Evolutionary conservation across 257 asterid genomes (phyloP), one percentile per base, ranked within the genome.

Genomic region (Plantago ovata): DNA sequence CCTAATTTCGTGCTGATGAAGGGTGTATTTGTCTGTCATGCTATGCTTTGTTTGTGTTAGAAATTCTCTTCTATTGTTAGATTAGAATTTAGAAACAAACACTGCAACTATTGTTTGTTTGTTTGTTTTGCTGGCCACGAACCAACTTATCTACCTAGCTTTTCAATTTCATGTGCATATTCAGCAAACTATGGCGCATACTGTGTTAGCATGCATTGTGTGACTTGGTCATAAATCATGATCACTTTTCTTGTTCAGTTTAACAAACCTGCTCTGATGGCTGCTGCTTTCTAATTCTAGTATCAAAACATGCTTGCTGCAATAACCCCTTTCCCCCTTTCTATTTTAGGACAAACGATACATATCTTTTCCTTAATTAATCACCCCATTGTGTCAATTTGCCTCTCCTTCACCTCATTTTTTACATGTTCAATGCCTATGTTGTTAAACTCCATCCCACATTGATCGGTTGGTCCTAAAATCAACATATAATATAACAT

Each of bases 151-250:
- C 13, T 16, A 14, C n/a, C n/a, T n/a, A 21, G 46, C 18, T 19
- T 52, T 57, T 38, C 42, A 13, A 53, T 6, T 56, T 56, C 67
- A 61, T 56, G 68, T 68, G 73, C 68, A 48, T 54, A 15, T 19
- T 51, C 55, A 68, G 62, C 38, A 58, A 43, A 69, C 45, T 38
- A 44, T 49, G 74, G 62, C 74, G 69, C 39, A 43, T 32, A n/a
- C 41, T 62, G 33, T 53, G 60, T 69, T 23, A 8, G 16, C 14
- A 14, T 59, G 41, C 52, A n/a, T n/a, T n/a, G n/a, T n/a, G n/a
- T n/a, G n/a, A n/a, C n/a, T n/a, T n/a, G n/a, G n/a, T n/a, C n/a
- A n/a, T n/a, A n/a, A n/a, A n/a, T n/a, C n/a, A n/a, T n/a, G n/a
- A n/a, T n/a, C n/a, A n/a, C n/a, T n/a, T 51, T 18, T 41, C 18